Percentiles rank a stretch among this genome's conserved stretches.
Conservation (phyloP, 2,329 filamentous ascomycete genomes). For the Leptographium radiaticola region DNA sequence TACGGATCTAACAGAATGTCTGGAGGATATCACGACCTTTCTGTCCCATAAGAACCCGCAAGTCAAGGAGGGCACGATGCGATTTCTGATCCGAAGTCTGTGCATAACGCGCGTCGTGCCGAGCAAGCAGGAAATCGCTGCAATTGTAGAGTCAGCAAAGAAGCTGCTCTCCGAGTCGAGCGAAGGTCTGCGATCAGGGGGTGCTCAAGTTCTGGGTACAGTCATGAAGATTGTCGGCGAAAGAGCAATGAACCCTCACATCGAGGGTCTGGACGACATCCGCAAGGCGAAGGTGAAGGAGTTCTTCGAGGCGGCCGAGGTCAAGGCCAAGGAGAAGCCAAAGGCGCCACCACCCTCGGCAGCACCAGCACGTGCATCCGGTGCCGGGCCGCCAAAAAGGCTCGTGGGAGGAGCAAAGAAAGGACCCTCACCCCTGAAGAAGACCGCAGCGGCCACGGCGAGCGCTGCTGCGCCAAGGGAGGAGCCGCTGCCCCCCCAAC, state of each 20-base stretch:
- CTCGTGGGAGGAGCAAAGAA: conserved; percentile 33
- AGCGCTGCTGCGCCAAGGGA: conserved; percentile 26
- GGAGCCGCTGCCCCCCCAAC: conserved; percentile 43
- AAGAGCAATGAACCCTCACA: conserved; percentile 80
- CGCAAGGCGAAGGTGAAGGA: conserved; percentile 93
- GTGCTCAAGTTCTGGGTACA: conserved; percentile 83
- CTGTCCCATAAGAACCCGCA: conserved; percentile 93
- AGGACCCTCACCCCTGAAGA: conserved; percentile 28
- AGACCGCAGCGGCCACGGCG: background rate
- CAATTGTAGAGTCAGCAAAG: conserved; percentile 77
- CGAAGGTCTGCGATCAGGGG: conserved; percentile 72
- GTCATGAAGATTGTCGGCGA: conserved; percentile 99
- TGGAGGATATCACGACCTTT: conserved; percentile 82
- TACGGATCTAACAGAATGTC: conserved; percentile 66
- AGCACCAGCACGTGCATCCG: conserved; percentile 25
- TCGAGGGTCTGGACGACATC: conserved; percentile 91
- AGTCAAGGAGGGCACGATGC: conserved; percentile 89
- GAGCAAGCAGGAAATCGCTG: conserved; percentile 66
- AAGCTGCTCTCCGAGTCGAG: conserved; percentile 85
- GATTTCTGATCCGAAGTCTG: conserved; percentile 81
- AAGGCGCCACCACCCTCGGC: conserved; percentile 60
- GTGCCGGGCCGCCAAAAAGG: conserved; percentile 33
- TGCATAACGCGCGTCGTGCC: conserved; percentile 75
- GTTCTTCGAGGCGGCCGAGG: conserved; percentile 68
- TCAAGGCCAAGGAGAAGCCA: conserved; percentile 84